A percentile compares a stretch with the other conserved stretches of the same genome.
These are phyloP conservation scores for Corylus americana DNA, from an alignment of 306 rosid species.

Conservation along the genomic window DNA sequence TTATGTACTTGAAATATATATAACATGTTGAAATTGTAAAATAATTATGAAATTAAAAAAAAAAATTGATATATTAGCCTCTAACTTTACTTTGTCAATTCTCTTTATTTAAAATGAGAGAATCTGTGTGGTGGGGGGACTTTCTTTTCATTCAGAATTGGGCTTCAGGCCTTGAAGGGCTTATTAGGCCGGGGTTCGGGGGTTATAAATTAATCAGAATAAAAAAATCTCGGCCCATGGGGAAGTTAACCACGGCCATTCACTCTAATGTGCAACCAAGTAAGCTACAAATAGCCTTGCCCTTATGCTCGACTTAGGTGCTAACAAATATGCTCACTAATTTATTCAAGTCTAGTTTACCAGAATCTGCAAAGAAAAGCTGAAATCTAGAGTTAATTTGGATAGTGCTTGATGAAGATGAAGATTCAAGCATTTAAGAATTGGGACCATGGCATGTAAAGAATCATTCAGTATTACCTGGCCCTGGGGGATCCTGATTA, in stretches of 20 bases:
- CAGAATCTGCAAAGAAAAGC: neutral
- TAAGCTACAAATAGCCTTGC: neutral
- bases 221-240: too few species aligned
- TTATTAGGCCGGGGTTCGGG: neutral
- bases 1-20: too few species aligned
- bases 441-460: neutral
- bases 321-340: neutral
- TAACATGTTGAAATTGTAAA: too few species aligned
- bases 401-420: neutral
- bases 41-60: too few species aligned
- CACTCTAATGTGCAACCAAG: too few species aligned
- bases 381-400: neutral
- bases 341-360: neutral
- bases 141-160: neutral
- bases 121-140: too few species aligned
- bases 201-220: too few species aligned
- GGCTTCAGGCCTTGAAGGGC: neutral
- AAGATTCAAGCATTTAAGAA: neutral
- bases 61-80: too few species aligned
- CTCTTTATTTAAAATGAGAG: too few species aligned
- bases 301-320: neutral
- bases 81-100: too few species aligned
- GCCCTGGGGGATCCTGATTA: neutral
- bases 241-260: too few species aligned
- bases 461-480: neutral